Evolutionary conservation across 345 rosid species (phyloP).

Genomic region (Salix caprea): DNA sequence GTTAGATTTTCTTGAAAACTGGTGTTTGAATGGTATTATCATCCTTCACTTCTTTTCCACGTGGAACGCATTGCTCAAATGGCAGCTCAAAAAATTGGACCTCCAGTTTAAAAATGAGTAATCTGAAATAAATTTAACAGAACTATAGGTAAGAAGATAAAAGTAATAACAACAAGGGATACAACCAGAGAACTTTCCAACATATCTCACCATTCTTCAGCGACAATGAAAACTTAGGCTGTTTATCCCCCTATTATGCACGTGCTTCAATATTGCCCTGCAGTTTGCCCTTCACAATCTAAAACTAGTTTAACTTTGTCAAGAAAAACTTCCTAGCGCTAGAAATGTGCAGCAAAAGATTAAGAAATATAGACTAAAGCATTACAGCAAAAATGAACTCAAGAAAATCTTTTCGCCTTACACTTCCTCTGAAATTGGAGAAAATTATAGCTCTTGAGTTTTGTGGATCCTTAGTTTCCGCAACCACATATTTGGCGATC

Average conservation of each 20-base stretch:
- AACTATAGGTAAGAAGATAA: neutral
- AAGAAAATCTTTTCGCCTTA: conserved; percentile 47
- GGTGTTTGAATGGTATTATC: conserved; percentile 38
- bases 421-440: conserved; percentile 97
- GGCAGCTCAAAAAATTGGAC: conserved; percentile 71
- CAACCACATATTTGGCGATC: conserved; percentile 18
- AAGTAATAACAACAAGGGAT: conserved; percentile 2
- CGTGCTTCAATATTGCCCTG: conserved; percentile 59
- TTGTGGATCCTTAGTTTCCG: conserved; percentile 65
- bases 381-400: conserved; percentile 2
- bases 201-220: conserved; percentile 78
- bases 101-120: conserved; percentile 84
- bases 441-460: conserved; percentile 85
- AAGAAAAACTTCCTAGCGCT: conserved; percentile 26
- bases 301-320: conserved; percentile 67
- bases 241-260: conserved; percentile 75
- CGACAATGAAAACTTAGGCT: conserved; percentile 89
- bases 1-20: conserved; percentile 42
- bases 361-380: conserved; percentile 3
- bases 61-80: conserved; percentile 66
- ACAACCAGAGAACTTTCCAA: conserved; percentile 8
- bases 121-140: conserved; percentile 39
- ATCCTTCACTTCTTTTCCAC: conserved; percentile 62
- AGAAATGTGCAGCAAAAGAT: conserved; percentile 12
- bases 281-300: conserved; percentile 89